Evolutionary conservation across 2,329 filamentous ascomycete species (phyloP).

Genomic region (Exophiala sp.): DNA sequence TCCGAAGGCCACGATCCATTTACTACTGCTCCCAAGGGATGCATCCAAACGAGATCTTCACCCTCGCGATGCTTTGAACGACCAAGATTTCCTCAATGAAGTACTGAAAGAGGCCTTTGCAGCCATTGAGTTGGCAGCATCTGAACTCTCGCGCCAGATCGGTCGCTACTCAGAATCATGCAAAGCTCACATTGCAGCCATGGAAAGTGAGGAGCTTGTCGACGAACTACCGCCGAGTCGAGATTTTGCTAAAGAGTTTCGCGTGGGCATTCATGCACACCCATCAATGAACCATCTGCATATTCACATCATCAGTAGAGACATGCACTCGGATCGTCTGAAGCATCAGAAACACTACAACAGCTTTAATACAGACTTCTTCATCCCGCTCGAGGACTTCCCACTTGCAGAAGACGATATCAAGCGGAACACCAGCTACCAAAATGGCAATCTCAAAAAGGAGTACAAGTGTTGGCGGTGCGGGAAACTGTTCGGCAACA

Average conservation of each 20-base stretch:
- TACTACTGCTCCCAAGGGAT: constrained; percentile 80
- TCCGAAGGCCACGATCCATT: constrained; percentile 80
- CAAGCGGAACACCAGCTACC: constrained; percentile 53
- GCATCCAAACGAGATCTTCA: constrained; percentile 59
- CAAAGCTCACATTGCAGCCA: constrained; percentile 58
- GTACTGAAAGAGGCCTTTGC: constrained; percentile 60
- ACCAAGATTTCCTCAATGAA: constrained; percentile 63
- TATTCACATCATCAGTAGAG: constrained; percentile 78
- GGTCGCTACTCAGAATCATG: constrained; percentile 56
- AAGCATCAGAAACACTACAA: constrained; percentile 88
- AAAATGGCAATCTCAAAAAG: constrained; percentile 57
- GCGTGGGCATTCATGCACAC: constrained; percentile 76
- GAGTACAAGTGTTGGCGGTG: constrained; percentile 86
- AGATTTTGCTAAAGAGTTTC: constrained; percentile 73
- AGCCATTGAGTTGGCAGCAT: constrained; percentile 60
- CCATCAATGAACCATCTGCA: constrained; percentile 93
- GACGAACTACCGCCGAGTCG: constrained; percentile 61
- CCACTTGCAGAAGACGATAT: constrained; percentile 66
- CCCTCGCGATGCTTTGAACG: constrained; percentile 73
- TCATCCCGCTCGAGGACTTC: constrained; percentile 75
- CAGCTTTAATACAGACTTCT: constrained; percentile 81
- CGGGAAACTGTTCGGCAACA: constrained; percentile 66
- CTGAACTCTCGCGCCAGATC: constrained; percentile 25
- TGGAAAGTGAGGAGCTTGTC: constrained; percentile 51
- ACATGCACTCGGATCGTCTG: constrained; percentile 69